A percentile compares a stretch with the other conserved stretches of the same genome.
phyloP scores from a whole-genome alignment of 495 filamentous ascomycete genomes.

The Bryoglossum gracile region DNA sequence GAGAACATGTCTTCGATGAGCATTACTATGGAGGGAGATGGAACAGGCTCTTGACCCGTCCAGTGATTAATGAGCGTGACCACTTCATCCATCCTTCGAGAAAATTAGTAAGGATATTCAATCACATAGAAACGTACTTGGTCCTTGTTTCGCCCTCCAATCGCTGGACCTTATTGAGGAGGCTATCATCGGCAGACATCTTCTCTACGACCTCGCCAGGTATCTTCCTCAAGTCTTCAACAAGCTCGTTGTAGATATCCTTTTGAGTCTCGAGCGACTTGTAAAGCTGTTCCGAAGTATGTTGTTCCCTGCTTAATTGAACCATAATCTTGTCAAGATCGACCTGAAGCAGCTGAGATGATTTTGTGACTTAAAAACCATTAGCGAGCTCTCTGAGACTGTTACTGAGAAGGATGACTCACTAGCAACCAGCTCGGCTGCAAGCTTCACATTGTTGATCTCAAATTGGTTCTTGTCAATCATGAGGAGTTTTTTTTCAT shows the following conservation, averaged over 20 bases:
- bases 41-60: conserved; percentile 6
- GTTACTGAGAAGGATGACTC: background rate
- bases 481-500: background rate
- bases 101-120: background rate
- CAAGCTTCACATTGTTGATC: background rate
- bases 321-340: conserved; percentile 10
- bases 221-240: conserved; percentile 25
- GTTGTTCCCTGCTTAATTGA: conserved; percentile 13
- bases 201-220: conserved; percentile 4
- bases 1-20: conserved; percentile 17
- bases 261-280: conserved; percentile 21
- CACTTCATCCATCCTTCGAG: conserved; percentile 14
- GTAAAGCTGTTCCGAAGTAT: conserved; percentile 21
- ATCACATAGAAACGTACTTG: conserved; percentile 11
- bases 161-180: conserved; percentile 5
- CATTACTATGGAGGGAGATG: conserved; percentile 7
- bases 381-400: background rate
- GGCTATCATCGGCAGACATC: conserved; percentile 9
- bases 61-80: background rate
- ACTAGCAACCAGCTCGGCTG: background rate
- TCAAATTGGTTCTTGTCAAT: background rate
- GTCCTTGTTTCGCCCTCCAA: conserved; percentile 7
- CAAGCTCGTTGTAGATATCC: conserved; percentile 19
- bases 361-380: background rate
- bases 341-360: background rate